Evolutionary conservation across 129 eudicot species (phyloP).

Genomic region (Chrysanthemum makinoi): DNA sequence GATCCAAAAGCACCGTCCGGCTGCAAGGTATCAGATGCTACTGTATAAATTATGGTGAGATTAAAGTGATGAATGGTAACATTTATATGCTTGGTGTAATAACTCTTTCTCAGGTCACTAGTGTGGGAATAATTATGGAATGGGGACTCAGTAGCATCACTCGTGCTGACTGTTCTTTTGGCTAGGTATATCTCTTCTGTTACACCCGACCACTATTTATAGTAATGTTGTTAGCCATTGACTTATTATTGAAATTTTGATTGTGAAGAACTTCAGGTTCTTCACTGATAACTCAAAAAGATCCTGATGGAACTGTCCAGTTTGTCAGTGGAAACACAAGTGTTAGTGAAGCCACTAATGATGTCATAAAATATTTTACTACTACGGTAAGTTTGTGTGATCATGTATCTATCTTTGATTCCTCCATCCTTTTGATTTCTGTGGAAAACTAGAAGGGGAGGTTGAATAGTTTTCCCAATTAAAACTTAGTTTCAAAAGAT

Average conservation of each 20-base stretch:
- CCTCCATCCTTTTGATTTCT: neutral
- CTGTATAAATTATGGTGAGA: slow-evolving; percentile 23
- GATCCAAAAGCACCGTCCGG: slow-evolving; percentile 89
- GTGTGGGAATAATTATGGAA: slow-evolving; percentile 93
- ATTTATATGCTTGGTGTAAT: neutral
- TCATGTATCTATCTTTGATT: neutral
- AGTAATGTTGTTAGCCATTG: slow-evolving; percentile 2
- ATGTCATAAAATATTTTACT: slow-evolving; percentile 60
- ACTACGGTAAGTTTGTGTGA: slow-evolving; percentile 56
- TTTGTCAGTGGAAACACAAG: slow-evolving; percentile 66
- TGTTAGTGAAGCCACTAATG: slow-evolving; percentile 51
- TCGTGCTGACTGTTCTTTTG: slow-evolving; percentile 66
- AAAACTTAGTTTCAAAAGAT: no score
- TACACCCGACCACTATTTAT: neutral
- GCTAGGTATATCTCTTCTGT: slow-evolving; percentile 46
- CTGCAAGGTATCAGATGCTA: slow-evolving; percentile 96
- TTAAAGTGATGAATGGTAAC: neutral
- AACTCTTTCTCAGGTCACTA: slow-evolving; percentile 57
- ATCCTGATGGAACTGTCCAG: slow-evolving; percentile 69
- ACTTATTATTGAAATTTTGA: neutral
- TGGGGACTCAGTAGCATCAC: slow-evolving; percentile 90
- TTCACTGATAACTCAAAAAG: slow-evolving; percentile 69
- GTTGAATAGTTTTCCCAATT: no score
- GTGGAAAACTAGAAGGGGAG: no score
- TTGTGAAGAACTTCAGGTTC: slow-evolving; percentile 38